These are phyloP conservation scores for Brasilioporus rufonigricans DNA, from an alignment of 768 basidiomycete species.

Conservation along the genomic window DNA sequence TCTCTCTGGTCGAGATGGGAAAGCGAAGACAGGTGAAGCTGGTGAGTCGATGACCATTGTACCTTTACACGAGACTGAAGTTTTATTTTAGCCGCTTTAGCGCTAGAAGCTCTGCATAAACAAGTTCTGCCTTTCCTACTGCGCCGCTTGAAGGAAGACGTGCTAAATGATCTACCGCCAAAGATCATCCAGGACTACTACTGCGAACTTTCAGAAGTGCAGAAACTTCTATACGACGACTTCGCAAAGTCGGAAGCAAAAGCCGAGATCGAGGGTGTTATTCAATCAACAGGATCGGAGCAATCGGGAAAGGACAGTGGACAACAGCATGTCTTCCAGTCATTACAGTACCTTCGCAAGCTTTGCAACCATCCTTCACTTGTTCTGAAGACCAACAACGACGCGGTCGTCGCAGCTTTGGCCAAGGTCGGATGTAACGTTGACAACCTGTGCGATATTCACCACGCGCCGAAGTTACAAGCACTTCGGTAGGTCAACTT, in stretches of 20 bases:
- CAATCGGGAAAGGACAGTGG: slow-evolving; percentile 39
- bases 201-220: slow-evolving; percentile 93
- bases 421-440: slow-evolving; percentile 48
- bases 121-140: slow-evolving; percentile 98
- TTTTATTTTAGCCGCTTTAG: slow-evolving; percentile 73
- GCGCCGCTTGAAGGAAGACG: slow-evolving; percentile 95
- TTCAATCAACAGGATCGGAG: slow-evolving; percentile 43
- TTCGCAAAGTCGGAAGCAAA: slow-evolving; percentile 80
- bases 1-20: slow-evolving; percentile 90
- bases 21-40: slow-evolving; percentile 91
- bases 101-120: slow-evolving; percentile 94
- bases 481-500: slow-evolving; percentile 70
- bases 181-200: slow-evolving; percentile 99
- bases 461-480: slow-evolving; percentile 90
- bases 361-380: slow-evolving; percentile 96
- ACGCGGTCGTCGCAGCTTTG: slow-evolving; percentile 57
- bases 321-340: slow-evolving; percentile 94
- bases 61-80: not conserved
- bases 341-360: slow-evolving; percentile 93
- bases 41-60: slow-evolving; percentile 50
- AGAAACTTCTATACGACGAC: slow-evolving; percentile 93
- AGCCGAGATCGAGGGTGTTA: slow-evolving; percentile 58
- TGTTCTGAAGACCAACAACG: slow-evolving; percentile 72
- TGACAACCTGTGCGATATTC: slow-evolving; percentile 67
- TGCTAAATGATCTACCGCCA: slow-evolving; percentile 90